These are phyloP conservation scores for Trichophyton verrucosum DNA, from an alignment of 2,329 filamentous ascomycete genomes.

Conservation along the genomic window DNA sequence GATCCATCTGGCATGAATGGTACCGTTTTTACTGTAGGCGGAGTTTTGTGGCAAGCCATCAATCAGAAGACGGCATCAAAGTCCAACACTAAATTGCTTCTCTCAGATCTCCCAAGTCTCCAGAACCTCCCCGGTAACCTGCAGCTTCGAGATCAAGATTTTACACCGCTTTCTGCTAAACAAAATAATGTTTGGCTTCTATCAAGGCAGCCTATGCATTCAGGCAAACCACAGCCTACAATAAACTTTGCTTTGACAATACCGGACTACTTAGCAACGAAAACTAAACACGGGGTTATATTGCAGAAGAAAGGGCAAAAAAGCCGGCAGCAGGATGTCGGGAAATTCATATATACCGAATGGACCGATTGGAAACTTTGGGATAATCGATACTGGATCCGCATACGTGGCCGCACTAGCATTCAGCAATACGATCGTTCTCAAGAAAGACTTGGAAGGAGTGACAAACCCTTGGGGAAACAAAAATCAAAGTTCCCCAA, in stretches of 20 bases:
- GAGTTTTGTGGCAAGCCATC: conserved; percentile 36
- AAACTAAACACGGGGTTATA: background rate
- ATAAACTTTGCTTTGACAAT: conserved; percentile 16
- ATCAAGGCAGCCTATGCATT: conserved; percentile 27
- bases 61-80: background rate
- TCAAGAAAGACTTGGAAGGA: background rate
- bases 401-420: conserved; percentile 20
- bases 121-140: background rate
- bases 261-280: conserved; percentile 6
- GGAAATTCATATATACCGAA: conserved; percentile 5
- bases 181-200: conserved; percentile 26
- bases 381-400: conserved; percentile 47
- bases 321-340: background rate
- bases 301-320: background rate
- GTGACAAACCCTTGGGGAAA: background rate
- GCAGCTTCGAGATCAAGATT: background rate
- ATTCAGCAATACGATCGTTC: background rate
- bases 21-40: conserved; percentile 37
- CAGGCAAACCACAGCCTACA: conserved; percentile 13
- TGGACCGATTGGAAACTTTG: conserved; percentile 37
- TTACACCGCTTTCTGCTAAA: conserved; percentile 11
- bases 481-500: conserved; percentile 8
- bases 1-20: conserved; percentile 5
- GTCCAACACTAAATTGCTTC: background rate
- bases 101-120: background rate